Conservation (phyloP, 306 rosid species). For the Hippophae gyantsensis region DNA sequence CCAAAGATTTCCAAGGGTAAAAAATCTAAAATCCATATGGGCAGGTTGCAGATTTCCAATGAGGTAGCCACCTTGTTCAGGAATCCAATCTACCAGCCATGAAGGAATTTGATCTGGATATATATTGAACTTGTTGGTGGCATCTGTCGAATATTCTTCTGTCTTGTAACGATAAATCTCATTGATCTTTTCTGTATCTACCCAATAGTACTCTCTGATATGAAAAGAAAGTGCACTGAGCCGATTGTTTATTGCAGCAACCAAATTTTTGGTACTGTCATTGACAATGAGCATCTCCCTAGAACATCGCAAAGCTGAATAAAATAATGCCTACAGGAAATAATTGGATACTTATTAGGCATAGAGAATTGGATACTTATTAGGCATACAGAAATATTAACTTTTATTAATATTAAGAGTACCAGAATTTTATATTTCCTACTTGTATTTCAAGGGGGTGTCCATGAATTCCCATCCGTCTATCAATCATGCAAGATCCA, state of each 20-base stretch:
- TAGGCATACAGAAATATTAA: not conserved
- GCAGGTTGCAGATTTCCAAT: constrained; percentile 92
- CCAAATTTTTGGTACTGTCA: constrained; percentile 58
- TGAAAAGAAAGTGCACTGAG: constrained; percentile 88
- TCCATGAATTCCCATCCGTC: constrained; percentile 94
- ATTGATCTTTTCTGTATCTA: constrained; percentile 67
- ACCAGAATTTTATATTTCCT: not conserved
- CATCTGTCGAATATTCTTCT: constrained; percentile 83
- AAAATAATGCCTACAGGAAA: constrained; percentile 65
- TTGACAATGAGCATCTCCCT: constrained; percentile 78
- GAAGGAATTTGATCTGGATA: constrained; percentile 95
- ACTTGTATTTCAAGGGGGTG: constrained; percentile 96
- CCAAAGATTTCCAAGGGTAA: constrained; percentile 91
- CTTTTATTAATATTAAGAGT: not conserved
- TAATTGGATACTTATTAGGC: not conserved
- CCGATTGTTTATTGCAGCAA: constrained; percentile 70
- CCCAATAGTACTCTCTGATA: constrained; percentile 90
- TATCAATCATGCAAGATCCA: constrained; percentile 97
- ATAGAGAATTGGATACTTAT: not conserved
- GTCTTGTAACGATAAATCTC: constrained; percentile 94
- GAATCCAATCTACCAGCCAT: constrained; percentile 90
- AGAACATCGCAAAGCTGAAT: constrained; percentile 72
- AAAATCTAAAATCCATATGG: constrained; percentile 93
- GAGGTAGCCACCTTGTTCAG: constrained; percentile 84
- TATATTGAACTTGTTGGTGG: constrained; percentile 87